A percentile compares a stretch with the other conserved stretches of the same genome.
Evolutionary conservation across 2,329 filamentous ascomycete genomes (phyloP).

Genomic region (Ceratocystis eucalypticola): DNA sequence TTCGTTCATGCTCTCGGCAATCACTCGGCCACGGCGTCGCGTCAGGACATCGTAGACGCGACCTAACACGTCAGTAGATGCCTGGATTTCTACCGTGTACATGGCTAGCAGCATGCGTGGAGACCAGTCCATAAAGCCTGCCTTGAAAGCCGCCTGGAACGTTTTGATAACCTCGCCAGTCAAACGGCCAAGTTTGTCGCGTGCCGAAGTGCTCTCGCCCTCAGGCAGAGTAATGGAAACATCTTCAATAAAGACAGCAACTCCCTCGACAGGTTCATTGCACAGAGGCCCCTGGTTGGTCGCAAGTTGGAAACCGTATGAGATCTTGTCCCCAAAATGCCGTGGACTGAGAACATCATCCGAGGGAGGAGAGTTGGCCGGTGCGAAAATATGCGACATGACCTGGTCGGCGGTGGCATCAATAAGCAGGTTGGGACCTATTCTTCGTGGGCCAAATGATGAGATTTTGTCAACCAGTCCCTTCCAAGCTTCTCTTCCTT

Average conservation of each 20-base stretch:
- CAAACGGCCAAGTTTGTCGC: conserved; percentile 49
- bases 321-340: conserved; percentile 79
- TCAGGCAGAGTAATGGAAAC: conserved; percentile 46
- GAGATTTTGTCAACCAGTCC: conserved; percentile 65
- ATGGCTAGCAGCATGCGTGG: conserved; percentile 91
- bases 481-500: conserved; percentile 65
- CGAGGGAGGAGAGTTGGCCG: conserved; percentile 28
- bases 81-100: conserved; percentile 97
- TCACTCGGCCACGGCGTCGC: conserved; percentile 73
- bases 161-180: conserved; percentile 90
- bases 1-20: conserved; percentile 84
- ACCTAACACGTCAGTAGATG: conserved; percentile 85
- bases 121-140: conserved; percentile 89
- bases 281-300: conserved; percentile 82
- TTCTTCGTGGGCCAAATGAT: conserved; percentile 77
- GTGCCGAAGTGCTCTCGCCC: conserved; percentile 38
- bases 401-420: conserved; percentile 60
- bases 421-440: conserved; percentile 78
- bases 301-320: conserved; percentile 86
- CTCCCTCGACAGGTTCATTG: conserved; percentile 81
- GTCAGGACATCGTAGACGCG: conserved; percentile 97
- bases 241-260: conserved; percentile 81
- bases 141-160: conserved; percentile 67
- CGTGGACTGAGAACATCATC: conserved; percentile 42
- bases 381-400: conserved; percentile 54